Base-by-base conservation (phyloP, 106 monocot species). In the Iris macrosiphon region DNA sequence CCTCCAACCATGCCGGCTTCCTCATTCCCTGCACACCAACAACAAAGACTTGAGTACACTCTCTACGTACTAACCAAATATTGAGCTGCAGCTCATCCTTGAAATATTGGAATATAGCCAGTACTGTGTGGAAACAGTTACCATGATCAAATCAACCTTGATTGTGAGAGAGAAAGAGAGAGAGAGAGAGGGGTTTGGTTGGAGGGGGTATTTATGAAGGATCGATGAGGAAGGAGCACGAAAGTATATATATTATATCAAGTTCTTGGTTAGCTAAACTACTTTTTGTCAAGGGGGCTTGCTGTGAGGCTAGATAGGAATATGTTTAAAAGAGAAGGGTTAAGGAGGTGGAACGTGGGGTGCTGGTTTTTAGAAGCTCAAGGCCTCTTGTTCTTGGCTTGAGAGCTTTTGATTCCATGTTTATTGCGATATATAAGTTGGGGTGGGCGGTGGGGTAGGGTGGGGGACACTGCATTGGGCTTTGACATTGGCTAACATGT, bases 1-100 rank as follows among this genome's bases (percentile, higher is more conserved):
- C 85, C 47, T 79, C 81, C 49, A 92, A 72, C 91, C 91, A 92
- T 37, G 81, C 62, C 2, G 91, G 91, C 69, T 79, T 92, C 75
- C 62, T 57, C 18, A 58, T 67, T n/a, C 56, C 78, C 85, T 85
- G 37, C 15, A 29, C 11, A 45, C 28, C 38, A 19, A 1, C 17
- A 43, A 2, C 8, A 31, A 1, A 7, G 7, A 40, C 10, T 2
- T 23, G 22, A 62, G 17, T 43, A 31, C n/a, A 9, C 24, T n/a
- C 5, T 7, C 8, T 45, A 7, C 21, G 13, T 11, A 39, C 47
- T 4, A 33, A 62, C 2, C 27, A 7, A 49, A 38, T 38, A 1
- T 38, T 22, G 6, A 64, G n/a, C n/a, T n/a, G n/a, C n/a, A 11
- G 34, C 23, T 19, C 19, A 53, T 53, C n/a, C 19, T 33, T 26